These are phyloP conservation scores for Aspergillus baeticus DNA, from an alignment of 495 filamentous ascomycete species.

Conservation along the genomic window DNA sequence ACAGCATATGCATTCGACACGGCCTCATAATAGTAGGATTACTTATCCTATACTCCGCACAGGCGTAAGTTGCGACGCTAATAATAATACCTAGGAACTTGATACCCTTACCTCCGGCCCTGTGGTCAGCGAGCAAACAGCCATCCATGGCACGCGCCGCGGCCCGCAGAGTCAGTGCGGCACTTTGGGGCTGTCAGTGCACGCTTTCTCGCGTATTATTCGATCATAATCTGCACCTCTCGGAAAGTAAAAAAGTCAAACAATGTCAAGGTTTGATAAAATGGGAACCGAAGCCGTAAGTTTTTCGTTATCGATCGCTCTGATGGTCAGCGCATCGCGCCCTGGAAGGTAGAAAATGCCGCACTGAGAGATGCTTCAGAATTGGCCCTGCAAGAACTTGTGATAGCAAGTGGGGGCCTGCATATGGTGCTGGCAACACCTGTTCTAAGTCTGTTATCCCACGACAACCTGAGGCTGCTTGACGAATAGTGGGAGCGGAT, in stretches of 20 bases:
- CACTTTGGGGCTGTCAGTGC: background rate
- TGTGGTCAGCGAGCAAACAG: background rate
- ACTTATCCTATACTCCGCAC: no score
- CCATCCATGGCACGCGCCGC: background rate
- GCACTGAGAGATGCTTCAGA: background rate
- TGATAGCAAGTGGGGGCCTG: constrained; percentile 7
- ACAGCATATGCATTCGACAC: background rate
- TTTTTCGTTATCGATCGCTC: background rate
- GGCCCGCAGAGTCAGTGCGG: constrained; percentile 4
- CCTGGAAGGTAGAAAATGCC: background rate
- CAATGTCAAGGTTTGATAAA: constrained; percentile 4
- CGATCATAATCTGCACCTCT: background rate
- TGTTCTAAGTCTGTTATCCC: background rate
- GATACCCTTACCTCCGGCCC: background rate
- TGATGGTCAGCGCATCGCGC: background rate
- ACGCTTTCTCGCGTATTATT: background rate
- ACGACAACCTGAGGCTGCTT: background rate
- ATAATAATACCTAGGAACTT: background rate
- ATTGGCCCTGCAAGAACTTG: background rate
- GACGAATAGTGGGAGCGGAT: background rate
- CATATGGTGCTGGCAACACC: constrained; percentile 4
- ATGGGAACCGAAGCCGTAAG: background rate
- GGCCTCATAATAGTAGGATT: no score
- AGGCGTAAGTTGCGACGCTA: background rate
- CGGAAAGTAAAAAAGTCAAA: background rate